phyloP scores from a whole-genome alignment of 2,329 filamentous ascomycete genomes.

The Diaporthe aspalathi region DNA sequence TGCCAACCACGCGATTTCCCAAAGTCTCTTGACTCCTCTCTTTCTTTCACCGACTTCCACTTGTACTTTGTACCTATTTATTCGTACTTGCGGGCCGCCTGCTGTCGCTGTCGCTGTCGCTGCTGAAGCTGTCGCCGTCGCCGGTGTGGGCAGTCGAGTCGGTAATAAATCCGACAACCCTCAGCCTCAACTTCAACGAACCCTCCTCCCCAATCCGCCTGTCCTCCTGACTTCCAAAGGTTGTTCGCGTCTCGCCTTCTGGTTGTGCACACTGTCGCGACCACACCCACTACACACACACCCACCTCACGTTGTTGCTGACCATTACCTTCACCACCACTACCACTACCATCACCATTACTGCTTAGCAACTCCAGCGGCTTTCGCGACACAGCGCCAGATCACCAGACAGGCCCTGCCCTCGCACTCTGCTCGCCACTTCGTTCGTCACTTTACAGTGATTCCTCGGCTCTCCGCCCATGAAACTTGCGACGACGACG shows the following conservation, averaged over 20 bases:
- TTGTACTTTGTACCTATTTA: background rate
- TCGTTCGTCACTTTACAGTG: background rate
- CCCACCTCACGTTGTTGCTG: background rate
- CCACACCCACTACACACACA: background rate
- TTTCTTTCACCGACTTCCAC: conserved; percentile 12
- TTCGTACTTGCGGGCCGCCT: background rate
- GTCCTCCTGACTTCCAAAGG: background rate
- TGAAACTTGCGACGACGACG: background rate
- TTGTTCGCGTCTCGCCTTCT: background rate
- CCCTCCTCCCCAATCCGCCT: background rate
- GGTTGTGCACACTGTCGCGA: background rate
- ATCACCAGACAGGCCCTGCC: no score
- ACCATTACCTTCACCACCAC: background rate
- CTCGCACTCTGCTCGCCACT: background rate
- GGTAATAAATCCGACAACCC: conserved; percentile 16
- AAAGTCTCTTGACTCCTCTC: background rate
- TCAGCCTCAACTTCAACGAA: conserved; percentile 14
- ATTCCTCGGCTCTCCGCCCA: background rate
- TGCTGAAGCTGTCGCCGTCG: no score
- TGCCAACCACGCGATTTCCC: conserved; percentile 25
- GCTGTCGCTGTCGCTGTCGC: no score
- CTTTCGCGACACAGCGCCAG: background rate
- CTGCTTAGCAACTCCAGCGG: background rate
- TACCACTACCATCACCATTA: no score
- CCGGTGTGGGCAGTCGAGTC: background rate